These are phyloP conservation scores for Nicotiana paniculata DNA, from an alignment of 257 asterid genomes.

Conservation along the genomic window DNA sequence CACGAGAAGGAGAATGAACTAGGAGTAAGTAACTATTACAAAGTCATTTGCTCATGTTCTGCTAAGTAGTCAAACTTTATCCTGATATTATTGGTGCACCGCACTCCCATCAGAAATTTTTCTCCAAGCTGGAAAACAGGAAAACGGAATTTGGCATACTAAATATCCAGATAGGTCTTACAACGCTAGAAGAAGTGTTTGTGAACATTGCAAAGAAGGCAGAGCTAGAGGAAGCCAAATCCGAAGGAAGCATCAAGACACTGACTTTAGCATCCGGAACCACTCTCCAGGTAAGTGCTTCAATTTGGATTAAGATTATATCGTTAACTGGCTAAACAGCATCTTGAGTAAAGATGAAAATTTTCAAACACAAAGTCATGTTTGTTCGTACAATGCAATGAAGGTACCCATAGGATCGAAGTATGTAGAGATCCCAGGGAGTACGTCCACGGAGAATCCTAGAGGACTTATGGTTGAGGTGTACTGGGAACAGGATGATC, in stretches of 20 bases:
- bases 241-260: constrained; percentile 10
- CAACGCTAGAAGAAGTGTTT: constrained; percentile 37
- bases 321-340: not conserved
- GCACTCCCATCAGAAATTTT: constrained; percentile 12
- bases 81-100: not conserved
- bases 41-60: not conserved
- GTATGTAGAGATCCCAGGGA: constrained; percentile 20
- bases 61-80: not conserved
- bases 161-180: constrained; percentile 21
- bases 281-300: constrained; percentile 9
- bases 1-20: constrained; percentile 17
- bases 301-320: not conserved
- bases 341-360: not conserved
- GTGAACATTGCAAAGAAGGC: constrained; percentile 24
- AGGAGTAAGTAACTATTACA: constrained; percentile 10
- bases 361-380: not conserved
- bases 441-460: constrained; percentile 15
- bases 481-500: constrained; percentile 23
- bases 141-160: constrained; percentile 19
- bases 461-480: constrained; percentile 27
- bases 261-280: constrained; percentile 20
- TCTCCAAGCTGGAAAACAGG: constrained; percentile 19
- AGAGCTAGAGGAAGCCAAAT: constrained; percentile 14
- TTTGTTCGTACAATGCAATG: not conserved
- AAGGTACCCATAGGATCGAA: constrained; percentile 20